phyloP scores from a whole-genome alignment of 352 stramenopile species.

The Globisporangium ultimum region DNA sequence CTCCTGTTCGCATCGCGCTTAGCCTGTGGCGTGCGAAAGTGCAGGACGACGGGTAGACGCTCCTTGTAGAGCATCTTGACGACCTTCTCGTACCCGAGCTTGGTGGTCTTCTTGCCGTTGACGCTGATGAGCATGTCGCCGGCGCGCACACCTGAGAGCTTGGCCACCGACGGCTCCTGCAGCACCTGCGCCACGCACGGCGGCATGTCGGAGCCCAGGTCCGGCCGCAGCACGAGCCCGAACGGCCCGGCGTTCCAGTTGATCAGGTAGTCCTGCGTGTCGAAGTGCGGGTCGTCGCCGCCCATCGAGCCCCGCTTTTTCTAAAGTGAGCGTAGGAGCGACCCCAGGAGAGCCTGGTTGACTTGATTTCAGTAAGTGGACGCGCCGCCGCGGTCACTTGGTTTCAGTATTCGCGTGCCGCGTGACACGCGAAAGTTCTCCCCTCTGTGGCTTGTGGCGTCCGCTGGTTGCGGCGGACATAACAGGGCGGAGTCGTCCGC shows the following conservation, averaged over 20 bases:
- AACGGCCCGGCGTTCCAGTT: slow-evolving; percentile 81
- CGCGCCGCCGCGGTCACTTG: too few species aligned
- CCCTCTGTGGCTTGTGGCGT: background rate
- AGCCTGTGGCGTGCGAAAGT: slow-evolving; percentile 62
- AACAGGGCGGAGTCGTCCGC: background rate
- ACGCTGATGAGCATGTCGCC: slow-evolving; percentile 77
- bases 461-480: too few species aligned
- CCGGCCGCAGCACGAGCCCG: slow-evolving; percentile 68
- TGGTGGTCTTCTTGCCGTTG: slow-evolving; percentile 73
- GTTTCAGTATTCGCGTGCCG: too few species aligned
- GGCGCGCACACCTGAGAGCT: slow-evolving; percentile 57
- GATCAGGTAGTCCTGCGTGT: slow-evolving; percentile 78
- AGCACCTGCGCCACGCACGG: slow-evolving; percentile 73
- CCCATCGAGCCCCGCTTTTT: slow-evolving; percentile 3
- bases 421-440: background rate
- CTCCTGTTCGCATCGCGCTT: slow-evolving; percentile 12
- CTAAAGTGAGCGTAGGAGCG: too few species aligned
- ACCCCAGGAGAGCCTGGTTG: background rate
- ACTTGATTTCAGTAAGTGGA: background rate
- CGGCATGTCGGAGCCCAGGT: slow-evolving; percentile 70
- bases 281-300: slow-evolving; percentile 17
- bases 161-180: slow-evolving; percentile 66
- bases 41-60: slow-evolving; percentile 63
- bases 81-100: slow-evolving; percentile 75
- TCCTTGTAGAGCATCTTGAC: slow-evolving; percentile 80